Conservation (phyloP, 1,284 basidiomycete genomes). For the Leccinum colubrinum region DNA sequence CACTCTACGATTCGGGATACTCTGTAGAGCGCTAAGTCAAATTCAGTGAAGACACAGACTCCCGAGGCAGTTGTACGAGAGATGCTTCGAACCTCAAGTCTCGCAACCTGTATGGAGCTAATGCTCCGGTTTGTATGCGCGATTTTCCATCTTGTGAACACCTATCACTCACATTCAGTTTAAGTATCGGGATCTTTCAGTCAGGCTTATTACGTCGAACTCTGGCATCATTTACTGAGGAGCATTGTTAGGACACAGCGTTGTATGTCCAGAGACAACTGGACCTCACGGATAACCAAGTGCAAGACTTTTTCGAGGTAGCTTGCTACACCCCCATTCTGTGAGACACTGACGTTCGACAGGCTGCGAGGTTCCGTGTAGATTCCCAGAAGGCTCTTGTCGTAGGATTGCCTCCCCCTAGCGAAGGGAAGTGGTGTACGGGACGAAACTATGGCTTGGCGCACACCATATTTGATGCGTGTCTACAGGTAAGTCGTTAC, state of each 20-base stretch:
- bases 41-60: conserved; percentile 40
- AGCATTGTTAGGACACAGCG: conserved; percentile 40
- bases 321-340: background rate
- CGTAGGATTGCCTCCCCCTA: conserved; percentile 47
- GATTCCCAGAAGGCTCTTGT: conserved; percentile 44
- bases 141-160: background rate
- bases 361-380: conserved; percentile 46
- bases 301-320: conserved; percentile 54
- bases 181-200: conserved; percentile 46
- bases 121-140: conserved; percentile 38
- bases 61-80: conserved; percentile 33
- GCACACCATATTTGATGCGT: conserved; percentile 38
- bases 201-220: conserved; percentile 16
- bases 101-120: conserved; percentile 37
- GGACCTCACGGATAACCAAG: conserved; percentile 39
- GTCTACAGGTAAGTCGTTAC: conserved; percentile 34
- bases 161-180: conserved; percentile 2
- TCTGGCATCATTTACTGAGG: background rate
- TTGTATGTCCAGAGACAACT: conserved; percentile 47
- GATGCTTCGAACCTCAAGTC: conserved; percentile 29
- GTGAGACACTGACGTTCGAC: background rate
- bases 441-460: conserved; percentile 45
- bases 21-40: conserved; percentile 2
- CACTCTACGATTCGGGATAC: background rate
- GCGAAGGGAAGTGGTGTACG: conserved; percentile 36